Percentiles rank a stretch among this genome's conserved stretches.
Evolutionary conservation across 768 basidiomycete genomes (phyloP).

Genomic region (Mycena rebaudengoi): DNA sequence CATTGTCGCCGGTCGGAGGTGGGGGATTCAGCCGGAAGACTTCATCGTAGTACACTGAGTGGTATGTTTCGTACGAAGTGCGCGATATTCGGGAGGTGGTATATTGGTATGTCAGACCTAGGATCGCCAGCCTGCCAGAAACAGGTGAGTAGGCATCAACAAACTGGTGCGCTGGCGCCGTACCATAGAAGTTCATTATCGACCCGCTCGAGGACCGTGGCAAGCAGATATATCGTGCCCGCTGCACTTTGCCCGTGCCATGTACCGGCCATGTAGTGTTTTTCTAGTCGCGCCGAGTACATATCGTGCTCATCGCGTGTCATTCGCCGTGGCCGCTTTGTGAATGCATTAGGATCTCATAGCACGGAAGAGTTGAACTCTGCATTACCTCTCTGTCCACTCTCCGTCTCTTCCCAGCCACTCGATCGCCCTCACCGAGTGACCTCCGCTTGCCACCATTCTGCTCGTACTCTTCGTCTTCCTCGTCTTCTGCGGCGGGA

Average conservation of each 20-base stretch:
- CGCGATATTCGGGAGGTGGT: slow-evolving; percentile 88
- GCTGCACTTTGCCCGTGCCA: slow-evolving; percentile 92
- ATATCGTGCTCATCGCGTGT: slow-evolving; percentile 73
- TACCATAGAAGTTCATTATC: slow-evolving; percentile 96
- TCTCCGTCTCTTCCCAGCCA: slow-evolving; percentile 66
- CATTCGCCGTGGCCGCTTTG: slow-evolving; percentile 62
- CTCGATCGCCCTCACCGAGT: slow-evolving; percentile 45
- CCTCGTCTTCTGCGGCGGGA: slow-evolving; percentile 49
- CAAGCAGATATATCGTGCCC: slow-evolving; percentile 88
- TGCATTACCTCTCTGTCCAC: slow-evolving; percentile 54
- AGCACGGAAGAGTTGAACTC: slow-evolving; percentile 10
- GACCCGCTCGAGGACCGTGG: slow-evolving; percentile 88
- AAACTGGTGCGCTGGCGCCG: neutral
- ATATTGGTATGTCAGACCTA: slow-evolving; percentile 95
- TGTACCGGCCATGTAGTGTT: slow-evolving; percentile 87
- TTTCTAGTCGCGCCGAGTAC: slow-evolving; percentile 73
- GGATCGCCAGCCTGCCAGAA: slow-evolving; percentile 82
- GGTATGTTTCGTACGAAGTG: slow-evolving; percentile 82
- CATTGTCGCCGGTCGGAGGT: slow-evolving; percentile 49
- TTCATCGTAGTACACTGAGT: slow-evolving; percentile 87
- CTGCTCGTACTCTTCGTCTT: slow-evolving; percentile 54
- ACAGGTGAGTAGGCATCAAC: neutral
- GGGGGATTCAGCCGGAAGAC: slow-evolving; percentile 89
- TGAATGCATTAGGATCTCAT: slow-evolving; percentile 5
- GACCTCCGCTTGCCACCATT: slow-evolving; percentile 60